Evolutionary conservation across 768 basidiomycete species (phyloP).

Genomic region (Cyathus striatus): DNA sequence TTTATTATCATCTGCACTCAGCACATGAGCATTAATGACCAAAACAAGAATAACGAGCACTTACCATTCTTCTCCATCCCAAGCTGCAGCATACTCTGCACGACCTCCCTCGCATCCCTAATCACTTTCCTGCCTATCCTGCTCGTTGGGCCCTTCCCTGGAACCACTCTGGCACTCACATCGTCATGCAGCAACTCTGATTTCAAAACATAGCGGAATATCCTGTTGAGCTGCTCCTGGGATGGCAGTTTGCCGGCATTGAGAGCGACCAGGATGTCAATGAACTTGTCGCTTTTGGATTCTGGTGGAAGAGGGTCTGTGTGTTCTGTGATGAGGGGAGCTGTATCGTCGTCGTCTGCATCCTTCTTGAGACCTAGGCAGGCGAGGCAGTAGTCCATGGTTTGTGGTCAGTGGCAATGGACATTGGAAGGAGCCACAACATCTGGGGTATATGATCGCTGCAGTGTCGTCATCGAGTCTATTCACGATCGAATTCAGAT

Average conservation of each 20-base stretch:
- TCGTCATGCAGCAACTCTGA: constrained; percentile 20
- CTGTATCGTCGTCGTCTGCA: constrained; percentile 9
- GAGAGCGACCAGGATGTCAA: constrained; percentile 27
- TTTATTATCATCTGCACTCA: constrained; percentile 25
- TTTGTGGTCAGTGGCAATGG: neutral
- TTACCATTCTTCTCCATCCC: constrained; percentile 33
- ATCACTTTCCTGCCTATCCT: constrained; percentile 21
- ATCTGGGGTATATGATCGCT: constrained; percentile 2
- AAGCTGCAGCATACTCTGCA: constrained; percentile 26
- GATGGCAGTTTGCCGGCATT: constrained; percentile 35
- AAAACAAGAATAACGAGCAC: constrained; percentile 1
- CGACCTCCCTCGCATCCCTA: constrained; percentile 17
- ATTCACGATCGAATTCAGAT: neutral
- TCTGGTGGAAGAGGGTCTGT: neutral
- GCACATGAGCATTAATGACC: neutral
- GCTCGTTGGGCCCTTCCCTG: constrained; percentile 21
- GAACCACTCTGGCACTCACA: neutral
- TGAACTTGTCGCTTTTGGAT: constrained; percentile 18
- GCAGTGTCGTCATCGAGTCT: neutral
- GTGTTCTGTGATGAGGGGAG: constrained; percentile 11
- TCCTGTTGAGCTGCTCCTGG: constrained; percentile 24
- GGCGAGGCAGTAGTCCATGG: constrained; percentile 13
- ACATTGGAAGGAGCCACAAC: constrained; percentile 1
- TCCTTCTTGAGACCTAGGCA: constrained; percentile 10
- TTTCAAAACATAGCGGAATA: constrained; percentile 17